Base-by-base conservation (phyloP, 495 filamentous ascomycete species). In the Tricharina praecox region DNA sequence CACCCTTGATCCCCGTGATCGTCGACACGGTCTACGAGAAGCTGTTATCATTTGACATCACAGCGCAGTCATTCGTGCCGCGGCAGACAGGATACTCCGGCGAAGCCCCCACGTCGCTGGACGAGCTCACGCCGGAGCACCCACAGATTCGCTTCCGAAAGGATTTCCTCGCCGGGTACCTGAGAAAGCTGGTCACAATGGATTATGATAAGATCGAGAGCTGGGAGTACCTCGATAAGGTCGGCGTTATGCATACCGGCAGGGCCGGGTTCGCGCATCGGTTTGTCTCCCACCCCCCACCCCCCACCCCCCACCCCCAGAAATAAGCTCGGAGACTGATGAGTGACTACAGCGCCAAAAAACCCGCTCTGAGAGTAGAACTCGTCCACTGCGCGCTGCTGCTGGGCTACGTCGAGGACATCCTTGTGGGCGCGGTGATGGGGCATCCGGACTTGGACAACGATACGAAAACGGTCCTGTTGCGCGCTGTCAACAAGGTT, bases 231-330 rank as follows among this genome's bases (percentile, higher is more conserved):
- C 56, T 67, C 3, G 63, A 67, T 49, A 65, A 65, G 36, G 64
- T 67, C 1, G 64, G 53, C 0, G 49, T 65, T 7, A 65, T 66
- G 64, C 64, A 67, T 35, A 67, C 64, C 11, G 64, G 64, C 9
- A 63, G 43, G 8, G 57, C 62, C 0, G 64, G 61, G n/a, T 66
- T 67, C 40, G 53, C 53, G 33, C 64, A 67, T 48, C 56, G 64
- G 55, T 58, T 45, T 1, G 23, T 11, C 25, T n/a, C n/a, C n/a
- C n/a, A n/a, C n/a, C n/a, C n/a, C n/a, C n/a, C n/a, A n/a, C n/a
- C n/a, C n/a, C n/a, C n/a, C n/a, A 23, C n/a, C 24, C 13, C 32
- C 26, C 16, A 37, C 34, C 18, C 9, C 34, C 19, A 10, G 23
- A n/a, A n/a, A n/a, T n/a, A n/a, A n/a, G n/a, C 25, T 2, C 15